These are phyloP conservation scores for Pyrenochaeta sp. DNA, from an alignment of 2,329 filamentous ascomycete species.

Conservation along the genomic window DNA sequence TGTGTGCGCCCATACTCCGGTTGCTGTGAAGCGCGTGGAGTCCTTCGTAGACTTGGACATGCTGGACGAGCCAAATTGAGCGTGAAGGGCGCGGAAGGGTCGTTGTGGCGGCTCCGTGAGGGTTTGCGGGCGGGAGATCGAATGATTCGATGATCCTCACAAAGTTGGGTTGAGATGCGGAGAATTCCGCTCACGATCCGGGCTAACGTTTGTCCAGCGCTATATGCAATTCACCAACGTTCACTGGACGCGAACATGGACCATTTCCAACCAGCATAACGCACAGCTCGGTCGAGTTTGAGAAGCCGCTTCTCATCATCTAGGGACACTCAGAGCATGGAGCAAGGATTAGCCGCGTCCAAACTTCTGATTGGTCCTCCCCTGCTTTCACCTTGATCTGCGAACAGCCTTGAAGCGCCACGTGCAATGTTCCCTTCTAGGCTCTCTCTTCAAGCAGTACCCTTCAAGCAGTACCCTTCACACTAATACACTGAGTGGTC, in stretches of 20 bases:
- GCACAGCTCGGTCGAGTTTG: too few species aligned
- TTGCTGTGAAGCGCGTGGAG: slow-evolving; percentile 79
- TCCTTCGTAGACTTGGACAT: slow-evolving; percentile 76
- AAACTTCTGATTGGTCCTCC: too few species aligned
- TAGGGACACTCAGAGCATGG: not conserved
- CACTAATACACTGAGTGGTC: too few species aligned
- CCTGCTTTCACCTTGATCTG: slow-evolving; percentile 10
- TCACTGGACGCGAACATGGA: too few species aligned
- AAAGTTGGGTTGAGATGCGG: slow-evolving; percentile 45
- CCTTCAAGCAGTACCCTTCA: too few species aligned
- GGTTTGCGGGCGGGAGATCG: slow-evolving; percentile 32
- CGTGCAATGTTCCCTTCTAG: too few species aligned
- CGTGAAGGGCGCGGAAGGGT: slow-evolving; percentile 4
- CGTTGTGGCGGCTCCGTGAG: slow-evolving; percentile 16
- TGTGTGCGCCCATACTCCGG: slow-evolving; percentile 72
- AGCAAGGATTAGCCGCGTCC: too few species aligned
- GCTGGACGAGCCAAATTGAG: slow-evolving; percentile 15
- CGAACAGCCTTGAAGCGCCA: slow-evolving; percentile 16
- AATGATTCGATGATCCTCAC: slow-evolving; percentile 37
- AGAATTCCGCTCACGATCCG: slow-evolving; percentile 30
- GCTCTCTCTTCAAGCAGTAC: too few species aligned
- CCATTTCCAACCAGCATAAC: too few species aligned
- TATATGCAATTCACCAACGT: too few species aligned
- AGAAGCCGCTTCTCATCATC: not conserved
- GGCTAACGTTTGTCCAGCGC: slow-evolving; percentile 14